Conservation (phyloP, 169 alveolate genomes). For the Plasmodium relictum region DNA sequence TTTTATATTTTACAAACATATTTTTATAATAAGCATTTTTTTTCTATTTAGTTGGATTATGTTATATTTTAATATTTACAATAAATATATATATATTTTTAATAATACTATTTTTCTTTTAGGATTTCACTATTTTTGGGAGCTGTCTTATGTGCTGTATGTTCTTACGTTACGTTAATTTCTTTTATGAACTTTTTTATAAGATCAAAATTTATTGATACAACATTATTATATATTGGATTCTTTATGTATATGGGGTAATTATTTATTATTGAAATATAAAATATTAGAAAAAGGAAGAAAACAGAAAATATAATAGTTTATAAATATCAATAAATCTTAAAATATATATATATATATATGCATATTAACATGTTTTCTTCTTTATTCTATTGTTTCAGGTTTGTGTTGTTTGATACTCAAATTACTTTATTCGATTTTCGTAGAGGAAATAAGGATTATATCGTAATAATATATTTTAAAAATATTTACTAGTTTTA, state of each 20-base stretch:
- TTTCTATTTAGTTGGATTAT: not conserved
- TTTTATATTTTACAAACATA: not conserved
- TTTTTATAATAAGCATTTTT: not conserved
- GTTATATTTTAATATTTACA: not conserved
- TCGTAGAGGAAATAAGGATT: constrained; percentile 75
- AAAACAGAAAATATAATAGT: not conserved
- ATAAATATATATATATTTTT: not conserved
- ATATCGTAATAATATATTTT: constrained; percentile 44
- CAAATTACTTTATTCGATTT: constrained; percentile 69
- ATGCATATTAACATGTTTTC: constrained; percentile 1
- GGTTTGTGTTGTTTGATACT: constrained; percentile 74
- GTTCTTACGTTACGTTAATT: constrained; percentile 59
- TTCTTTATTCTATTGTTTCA: constrained; percentile 7
- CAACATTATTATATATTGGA: constrained; percentile 67
- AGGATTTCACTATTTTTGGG: constrained; percentile 71
- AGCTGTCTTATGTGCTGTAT: constrained; percentile 49
- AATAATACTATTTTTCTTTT: not conserved
- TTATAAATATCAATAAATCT: not conserved
- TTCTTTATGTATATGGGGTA: constrained; percentile 78
- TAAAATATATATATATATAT: not conserved
- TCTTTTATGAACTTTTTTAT: constrained; percentile 74
- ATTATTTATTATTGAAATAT: not conserved
- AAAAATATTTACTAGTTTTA: not conserved
- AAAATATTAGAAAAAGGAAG: not conserved
- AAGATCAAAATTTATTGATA: constrained; percentile 60